Conservation (phyloP, 139 green algal genomes). For the Volvox reticuliferus region DNA sequence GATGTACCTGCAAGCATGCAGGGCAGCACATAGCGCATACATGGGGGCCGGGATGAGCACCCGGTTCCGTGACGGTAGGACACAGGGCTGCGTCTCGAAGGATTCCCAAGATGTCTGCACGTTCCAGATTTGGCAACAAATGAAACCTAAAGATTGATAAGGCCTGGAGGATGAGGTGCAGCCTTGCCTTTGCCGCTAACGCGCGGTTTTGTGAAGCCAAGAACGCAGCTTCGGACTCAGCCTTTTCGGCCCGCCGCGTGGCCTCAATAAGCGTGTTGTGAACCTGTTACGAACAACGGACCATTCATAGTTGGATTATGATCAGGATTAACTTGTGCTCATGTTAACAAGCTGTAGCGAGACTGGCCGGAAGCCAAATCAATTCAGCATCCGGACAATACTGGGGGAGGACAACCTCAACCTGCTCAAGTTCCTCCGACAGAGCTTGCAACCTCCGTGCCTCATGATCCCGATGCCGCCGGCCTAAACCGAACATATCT, state of each 20-base stretch:
- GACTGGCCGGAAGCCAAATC: too few relatives aligned
- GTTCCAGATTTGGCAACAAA: too few relatives aligned
- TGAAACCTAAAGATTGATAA: too few relatives aligned
- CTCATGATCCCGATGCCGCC: background rate
- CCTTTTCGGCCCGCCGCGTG: background rate
- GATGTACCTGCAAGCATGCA: constrained; percentile 13
- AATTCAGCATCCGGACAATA: background rate
- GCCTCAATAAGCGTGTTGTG: background rate
- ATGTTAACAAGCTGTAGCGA: too few relatives aligned
- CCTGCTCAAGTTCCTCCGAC: background rate
- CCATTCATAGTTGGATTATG: too few relatives aligned
- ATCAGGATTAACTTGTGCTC: too few relatives aligned
- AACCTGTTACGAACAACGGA: background rate
- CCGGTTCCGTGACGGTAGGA: too few relatives aligned
- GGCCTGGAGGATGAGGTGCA: background rate
- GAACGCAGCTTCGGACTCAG: background rate
- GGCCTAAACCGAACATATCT: constrained; percentile 25
- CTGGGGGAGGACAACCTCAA: background rate
- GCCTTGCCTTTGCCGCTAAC: constrained; percentile 23
- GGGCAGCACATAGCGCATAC: too few relatives aligned
- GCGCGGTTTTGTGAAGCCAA: constrained; percentile 9
- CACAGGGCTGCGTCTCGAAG: too few relatives aligned
- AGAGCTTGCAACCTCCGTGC: background rate
- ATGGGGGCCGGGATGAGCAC: too few relatives aligned
- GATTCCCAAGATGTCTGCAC: too few relatives aligned